These are phyloP conservation scores for Cylindrodendrum hubeiense DNA, from an alignment of 2,329 filamentous ascomycete species.

Conservation along the genomic window DNA sequence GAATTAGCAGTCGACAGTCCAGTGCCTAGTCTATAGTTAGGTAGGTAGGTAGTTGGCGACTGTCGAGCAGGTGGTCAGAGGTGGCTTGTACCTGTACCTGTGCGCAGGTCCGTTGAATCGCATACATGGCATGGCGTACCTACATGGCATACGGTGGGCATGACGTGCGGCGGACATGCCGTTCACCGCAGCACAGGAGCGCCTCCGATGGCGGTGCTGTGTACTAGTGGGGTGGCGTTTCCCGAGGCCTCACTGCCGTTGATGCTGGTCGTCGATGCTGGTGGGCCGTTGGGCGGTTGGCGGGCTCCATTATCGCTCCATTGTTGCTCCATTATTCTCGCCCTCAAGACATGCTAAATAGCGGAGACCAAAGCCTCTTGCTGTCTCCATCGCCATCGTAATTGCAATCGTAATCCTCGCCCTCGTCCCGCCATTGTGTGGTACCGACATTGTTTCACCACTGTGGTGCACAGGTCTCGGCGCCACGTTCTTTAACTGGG, in stretches of 20 bases:
- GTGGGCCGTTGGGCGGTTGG: constrained; percentile 14
- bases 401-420: not conserved
- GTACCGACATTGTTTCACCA: constrained; percentile 16
- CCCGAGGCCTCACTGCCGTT: constrained; percentile 7
- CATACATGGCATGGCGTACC: not conserved
- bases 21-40: too few species aligned
- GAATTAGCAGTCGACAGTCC: not conserved
- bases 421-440: constrained; percentile 1
- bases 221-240: not conserved
- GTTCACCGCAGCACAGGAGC: not conserved
- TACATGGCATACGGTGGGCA: not conserved
- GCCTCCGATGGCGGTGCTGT: constrained; percentile 16
- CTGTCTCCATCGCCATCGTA: constrained; percentile 2
- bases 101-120: constrained; percentile 11
- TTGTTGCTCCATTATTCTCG: not conserved
- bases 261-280: too few species aligned
- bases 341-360: not conserved
- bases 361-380: not conserved
- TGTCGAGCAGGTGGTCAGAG: not conserved
- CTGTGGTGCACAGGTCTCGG: constrained; percentile 20
- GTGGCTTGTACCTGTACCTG: constrained; percentile 10
- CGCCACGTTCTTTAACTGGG: constrained; percentile 16
- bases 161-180: constrained; percentile 21
- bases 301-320: constrained; percentile 1
- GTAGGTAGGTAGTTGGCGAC: too few species aligned